Conservation (phyloP, 2,329 filamentous ascomycete species). For the Xylaria sp. region DNA sequence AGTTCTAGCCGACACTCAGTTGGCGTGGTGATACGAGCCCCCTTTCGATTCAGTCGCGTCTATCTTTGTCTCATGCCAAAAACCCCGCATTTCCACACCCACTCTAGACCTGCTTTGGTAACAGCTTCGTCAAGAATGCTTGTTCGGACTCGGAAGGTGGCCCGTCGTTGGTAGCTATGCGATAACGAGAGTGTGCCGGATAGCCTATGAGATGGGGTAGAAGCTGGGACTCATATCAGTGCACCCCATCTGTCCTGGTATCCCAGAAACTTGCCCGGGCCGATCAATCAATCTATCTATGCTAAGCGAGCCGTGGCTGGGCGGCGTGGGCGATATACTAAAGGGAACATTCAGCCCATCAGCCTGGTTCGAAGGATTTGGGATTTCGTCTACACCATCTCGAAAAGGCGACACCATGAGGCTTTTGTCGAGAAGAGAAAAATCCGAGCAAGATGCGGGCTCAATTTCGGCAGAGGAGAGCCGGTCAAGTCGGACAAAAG, state of each 20-base stretch:
- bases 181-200: constrained; percentile 17
- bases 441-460: constrained; percentile 20
- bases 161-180: constrained; percentile 22
- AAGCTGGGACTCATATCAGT: constrained; percentile 26
- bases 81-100: constrained; percentile 32
- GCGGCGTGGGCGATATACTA: constrained; percentile 8
- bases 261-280: neutral
- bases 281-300: constrained; percentile 9
- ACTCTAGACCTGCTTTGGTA: constrained; percentile 20
- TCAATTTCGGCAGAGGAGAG: constrained; percentile 33
- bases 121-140: constrained; percentile 15
- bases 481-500: constrained; percentile 33
- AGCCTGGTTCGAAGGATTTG: neutral
- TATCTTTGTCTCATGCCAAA: neutral
- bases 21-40: neutral
- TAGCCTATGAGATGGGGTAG: constrained; percentile 27
- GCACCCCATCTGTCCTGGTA: constrained; percentile 15
- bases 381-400: neutral
- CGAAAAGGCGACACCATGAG: constrained; percentile 25
- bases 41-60: neutral
- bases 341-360: constrained; percentile 1
- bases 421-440: constrained; percentile 20
- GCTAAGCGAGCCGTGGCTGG: neutral
- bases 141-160: constrained; percentile 39
- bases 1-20: neutral